Conservation (phyloP, 306 rosid species). For the Fragaria iinumae region DNA sequence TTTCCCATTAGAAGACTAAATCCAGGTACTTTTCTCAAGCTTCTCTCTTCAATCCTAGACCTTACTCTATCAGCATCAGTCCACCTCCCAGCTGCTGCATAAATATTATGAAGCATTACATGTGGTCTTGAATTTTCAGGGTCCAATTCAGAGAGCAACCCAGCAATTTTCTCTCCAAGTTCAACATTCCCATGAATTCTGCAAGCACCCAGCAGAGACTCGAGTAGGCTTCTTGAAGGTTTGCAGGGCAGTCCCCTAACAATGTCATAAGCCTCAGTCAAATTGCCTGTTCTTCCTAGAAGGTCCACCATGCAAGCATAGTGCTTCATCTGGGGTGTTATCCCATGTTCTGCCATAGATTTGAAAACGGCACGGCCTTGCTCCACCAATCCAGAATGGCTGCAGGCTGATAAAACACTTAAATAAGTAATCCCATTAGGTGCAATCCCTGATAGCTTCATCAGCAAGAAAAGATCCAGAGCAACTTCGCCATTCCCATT, state of each 20-base stretch:
- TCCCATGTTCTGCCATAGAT: slow-evolving; percentile 25
- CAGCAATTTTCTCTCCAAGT: slow-evolving; percentile 25
- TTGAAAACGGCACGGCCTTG: slow-evolving; percentile 27
- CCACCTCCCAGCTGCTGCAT: slow-evolving; percentile 38
- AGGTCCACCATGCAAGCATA: slow-evolving; percentile 39
- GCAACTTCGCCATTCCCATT: slow-evolving; percentile 36
- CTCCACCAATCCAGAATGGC: slow-evolving; percentile 36
- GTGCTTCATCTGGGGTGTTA: slow-evolving; percentile 27
- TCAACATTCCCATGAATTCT: slow-evolving; percentile 29
- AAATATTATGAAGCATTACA: slow-evolving; percentile 35
- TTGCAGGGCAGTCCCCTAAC: slow-evolving; percentile 22
- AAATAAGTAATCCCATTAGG: slow-evolving; percentile 23
- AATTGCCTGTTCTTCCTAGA: slow-evolving; percentile 34
- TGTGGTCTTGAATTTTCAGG: slow-evolving; percentile 25
- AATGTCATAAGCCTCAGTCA: slow-evolving; percentile 33
- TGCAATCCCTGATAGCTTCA: slow-evolving; percentile 24
- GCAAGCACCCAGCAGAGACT: slow-evolving; percentile 36
- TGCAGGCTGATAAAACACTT: slow-evolving; percentile 35
- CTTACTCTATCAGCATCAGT: slow-evolving; percentile 32
- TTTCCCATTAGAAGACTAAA: slow-evolving; percentile 17
- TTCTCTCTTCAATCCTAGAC: slow-evolving; percentile 28
- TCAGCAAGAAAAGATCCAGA: slow-evolving; percentile 32
- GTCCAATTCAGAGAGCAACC: slow-evolving; percentile 25
- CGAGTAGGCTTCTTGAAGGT: slow-evolving; percentile 27
- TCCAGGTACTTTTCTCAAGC: slow-evolving; percentile 26